These are phyloP conservation scores for Primulina huaijiensis DNA, from an alignment of 257 asterid genomes.

Conservation along the genomic window DNA sequence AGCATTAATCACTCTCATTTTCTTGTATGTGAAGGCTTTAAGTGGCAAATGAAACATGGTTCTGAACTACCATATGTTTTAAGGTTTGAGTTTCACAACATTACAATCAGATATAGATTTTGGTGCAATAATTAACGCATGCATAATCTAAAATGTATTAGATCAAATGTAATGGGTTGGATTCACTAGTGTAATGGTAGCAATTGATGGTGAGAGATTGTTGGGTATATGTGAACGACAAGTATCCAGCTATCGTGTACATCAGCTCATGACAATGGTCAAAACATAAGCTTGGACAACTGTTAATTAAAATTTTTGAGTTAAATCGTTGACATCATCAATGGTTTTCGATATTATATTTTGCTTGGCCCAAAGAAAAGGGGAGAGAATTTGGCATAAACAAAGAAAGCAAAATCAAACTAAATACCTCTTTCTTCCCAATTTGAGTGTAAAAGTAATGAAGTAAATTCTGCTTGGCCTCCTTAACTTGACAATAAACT, in stretches of 20 bases:
- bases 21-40: no score
- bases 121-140: no score
- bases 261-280: no score
- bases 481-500: slow-evolving; percentile 89
- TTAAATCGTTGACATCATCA: neutral
- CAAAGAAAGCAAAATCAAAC: neutral
- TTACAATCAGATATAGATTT: no score
- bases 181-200: neutral
- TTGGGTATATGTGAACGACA: neutral
- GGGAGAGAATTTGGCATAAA: neutral
- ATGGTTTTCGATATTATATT: no score
- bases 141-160: neutral
- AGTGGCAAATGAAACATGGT: no score
- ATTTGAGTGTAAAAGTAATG: slow-evolving; percentile 64
- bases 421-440: slow-evolving; percentile 78
- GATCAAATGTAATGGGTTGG: neutral
- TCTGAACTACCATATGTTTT: no score
- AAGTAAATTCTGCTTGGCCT: slow-evolving; percentile 70
- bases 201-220: neutral
- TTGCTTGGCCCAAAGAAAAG: neutral
- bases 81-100: neutral
- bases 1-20: no score
- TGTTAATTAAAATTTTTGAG: no score
- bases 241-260: no score
- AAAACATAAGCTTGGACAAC: neutral